Evolutionary conservation across 2,329 filamentous ascomycete species (phyloP).

Genomic region (Geosmithia morbida): DNA sequence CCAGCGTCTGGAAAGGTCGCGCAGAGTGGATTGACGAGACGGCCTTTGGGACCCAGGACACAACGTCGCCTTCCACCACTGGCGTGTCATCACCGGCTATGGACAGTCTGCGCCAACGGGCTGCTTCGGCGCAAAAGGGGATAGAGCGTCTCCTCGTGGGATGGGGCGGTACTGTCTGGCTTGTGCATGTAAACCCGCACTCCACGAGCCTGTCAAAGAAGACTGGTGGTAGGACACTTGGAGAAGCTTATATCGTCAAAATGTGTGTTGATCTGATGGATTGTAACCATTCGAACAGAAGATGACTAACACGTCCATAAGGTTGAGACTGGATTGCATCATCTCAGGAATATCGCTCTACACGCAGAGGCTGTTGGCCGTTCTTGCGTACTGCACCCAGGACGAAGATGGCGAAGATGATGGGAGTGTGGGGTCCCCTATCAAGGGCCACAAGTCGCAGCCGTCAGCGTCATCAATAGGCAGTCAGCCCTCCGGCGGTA

Average conservation of each 20-base stretch:
- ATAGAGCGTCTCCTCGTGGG: conserved; percentile 79
- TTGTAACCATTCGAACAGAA: not conserved
- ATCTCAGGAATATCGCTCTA: conserved; percentile 95
- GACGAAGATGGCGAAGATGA: conserved; percentile 51
- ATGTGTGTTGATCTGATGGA: conserved; percentile 46
- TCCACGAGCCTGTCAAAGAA: conserved; percentile 51
- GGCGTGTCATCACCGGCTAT: conserved; percentile 26
- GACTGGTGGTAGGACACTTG: conserved; percentile 56
- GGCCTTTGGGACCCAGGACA: conserved; percentile 58
- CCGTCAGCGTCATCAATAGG: conserved; percentile 31
- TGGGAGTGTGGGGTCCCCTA: conserved; percentile 9
- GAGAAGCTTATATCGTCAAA: conserved; percentile 79
- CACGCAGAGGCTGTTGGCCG: conserved; percentile 77
- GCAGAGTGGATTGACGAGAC: conserved; percentile 88
- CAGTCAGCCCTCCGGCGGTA: conserved; percentile 49
- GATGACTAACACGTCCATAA: conserved; percentile 21
- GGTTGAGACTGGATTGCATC: conserved; percentile 90
- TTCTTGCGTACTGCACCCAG: conserved; percentile 77
- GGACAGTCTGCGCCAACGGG: conserved; percentile 32
- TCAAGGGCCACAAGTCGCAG: conserved; percentile 24
- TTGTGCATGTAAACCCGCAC: conserved; percentile 77
- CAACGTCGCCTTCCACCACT: conserved; percentile 21
- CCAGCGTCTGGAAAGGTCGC: conserved; percentile 82
- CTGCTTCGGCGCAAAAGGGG: conserved; percentile 27
- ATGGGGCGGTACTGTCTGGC: conserved; percentile 94